These are phyloP conservation scores for Aurifilum marmelostoma DNA, from an alignment of 2,329 filamentous ascomycete species.

Conservation along the genomic window DNA sequence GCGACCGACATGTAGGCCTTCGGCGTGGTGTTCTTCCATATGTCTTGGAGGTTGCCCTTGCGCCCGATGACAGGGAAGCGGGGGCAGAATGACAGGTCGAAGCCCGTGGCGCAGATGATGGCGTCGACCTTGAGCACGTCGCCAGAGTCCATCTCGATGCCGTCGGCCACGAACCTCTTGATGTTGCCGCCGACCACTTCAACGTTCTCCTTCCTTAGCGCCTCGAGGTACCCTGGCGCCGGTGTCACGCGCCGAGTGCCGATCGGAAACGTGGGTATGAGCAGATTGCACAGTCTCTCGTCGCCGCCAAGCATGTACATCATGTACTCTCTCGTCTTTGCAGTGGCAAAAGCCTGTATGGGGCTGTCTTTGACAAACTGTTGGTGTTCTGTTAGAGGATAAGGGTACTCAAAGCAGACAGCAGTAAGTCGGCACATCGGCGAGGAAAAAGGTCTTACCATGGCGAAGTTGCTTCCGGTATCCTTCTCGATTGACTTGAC, in stretches of 20 bases:
- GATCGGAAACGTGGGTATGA: slow-evolving; percentile 55
- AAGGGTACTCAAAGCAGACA: slow-evolving; percentile 13
- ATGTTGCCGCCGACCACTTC: slow-evolving; percentile 52
- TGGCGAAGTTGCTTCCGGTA: slow-evolving; percentile 46
- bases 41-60: slow-evolving; percentile 54
- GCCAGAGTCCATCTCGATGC: slow-evolving; percentile 53
- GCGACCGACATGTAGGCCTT: slow-evolving; percentile 58
- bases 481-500: slow-evolving; percentile 52
- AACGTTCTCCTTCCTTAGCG: slow-evolving; percentile 51
- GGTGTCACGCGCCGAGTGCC: slow-evolving; percentile 56
- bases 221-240: slow-evolving; percentile 52
- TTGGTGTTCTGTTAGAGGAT: neutral
- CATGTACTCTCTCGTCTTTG: slow-evolving; percentile 52
- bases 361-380: slow-evolving; percentile 46
- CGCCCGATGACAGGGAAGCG: slow-evolving; percentile 54
- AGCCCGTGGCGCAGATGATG: slow-evolving; percentile 62
- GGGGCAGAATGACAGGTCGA: slow-evolving; percentile 56
- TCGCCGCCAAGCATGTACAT: slow-evolving; percentile 50
- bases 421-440: neutral
- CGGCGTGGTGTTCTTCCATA: slow-evolving; percentile 48
- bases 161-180: slow-evolving; percentile 48
- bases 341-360: slow-evolving; percentile 45
- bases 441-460: slow-evolving; percentile 38
- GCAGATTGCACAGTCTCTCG: slow-evolving; percentile 51
- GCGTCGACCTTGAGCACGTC: slow-evolving; percentile 55